phyloP scores from a whole-genome alignment of 257 asterid genomes.

The Solanum clarkiae region DNA sequence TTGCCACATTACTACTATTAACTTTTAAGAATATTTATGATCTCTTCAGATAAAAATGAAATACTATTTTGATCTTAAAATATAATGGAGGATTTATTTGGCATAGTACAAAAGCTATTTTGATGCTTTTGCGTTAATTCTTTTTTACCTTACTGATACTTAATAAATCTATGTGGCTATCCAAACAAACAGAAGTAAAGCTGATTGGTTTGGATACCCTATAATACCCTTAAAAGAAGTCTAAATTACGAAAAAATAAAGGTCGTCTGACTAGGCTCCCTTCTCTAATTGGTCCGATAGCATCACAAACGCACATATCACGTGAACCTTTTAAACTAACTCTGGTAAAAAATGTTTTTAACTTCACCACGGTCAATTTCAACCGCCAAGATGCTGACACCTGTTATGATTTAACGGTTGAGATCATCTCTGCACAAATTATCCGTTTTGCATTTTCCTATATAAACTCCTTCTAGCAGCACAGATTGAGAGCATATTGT shows the following conservation, averaged over 20 bases:
- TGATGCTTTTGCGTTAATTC: too few relatives aligned
- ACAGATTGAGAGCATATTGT: not conserved
- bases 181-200: too few relatives aligned
- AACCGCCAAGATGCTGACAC: not conserved
- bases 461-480: conserved; percentile 10
- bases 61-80: too few relatives aligned
- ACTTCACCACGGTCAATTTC: not conserved
- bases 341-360: not conserved
- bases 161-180: too few relatives aligned
- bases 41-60: too few relatives aligned
- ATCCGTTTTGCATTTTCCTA: conserved; percentile 12
- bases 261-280: not conserved
- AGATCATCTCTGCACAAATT: conserved; percentile 4
- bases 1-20: too few relatives aligned
- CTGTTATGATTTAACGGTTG: conserved; percentile 17
- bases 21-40: too few relatives aligned
- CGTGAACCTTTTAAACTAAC: not conserved
- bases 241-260: not conserved
- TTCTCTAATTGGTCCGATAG: not conserved
- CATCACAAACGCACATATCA: not conserved
- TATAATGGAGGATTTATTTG: too few relatives aligned
- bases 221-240: not conserved
- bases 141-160: too few relatives aligned
- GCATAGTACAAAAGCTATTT: too few relatives aligned
- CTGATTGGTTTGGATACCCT: not conserved